Conservation (phyloP, 2,329 filamentous ascomycete species). For the Rhynchosporium agropyri region DNA sequence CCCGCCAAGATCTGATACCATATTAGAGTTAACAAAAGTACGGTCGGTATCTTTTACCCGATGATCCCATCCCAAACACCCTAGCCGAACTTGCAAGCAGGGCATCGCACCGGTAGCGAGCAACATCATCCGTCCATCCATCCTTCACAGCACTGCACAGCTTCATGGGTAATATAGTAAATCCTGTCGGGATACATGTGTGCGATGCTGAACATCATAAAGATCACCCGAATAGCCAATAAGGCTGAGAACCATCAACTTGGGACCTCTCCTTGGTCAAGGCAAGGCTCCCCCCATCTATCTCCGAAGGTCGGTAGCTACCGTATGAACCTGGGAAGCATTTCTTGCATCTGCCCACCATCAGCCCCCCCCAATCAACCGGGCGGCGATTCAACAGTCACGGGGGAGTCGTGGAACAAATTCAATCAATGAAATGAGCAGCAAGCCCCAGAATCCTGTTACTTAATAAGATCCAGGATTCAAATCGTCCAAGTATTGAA, state of each 20-base stretch:
- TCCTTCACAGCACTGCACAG: not conserved
- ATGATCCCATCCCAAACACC: conserved; percentile 1
- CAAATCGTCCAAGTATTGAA: conserved; percentile 1
- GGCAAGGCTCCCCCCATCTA: not conserved
- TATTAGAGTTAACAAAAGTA: conserved; percentile 6
- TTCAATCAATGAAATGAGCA: too few species aligned
- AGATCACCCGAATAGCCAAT: conserved; percentile 23
- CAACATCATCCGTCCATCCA: too few species aligned
- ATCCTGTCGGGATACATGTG: not conserved
- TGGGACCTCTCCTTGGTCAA: conserved; percentile 28
- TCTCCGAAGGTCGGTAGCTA: too few species aligned
- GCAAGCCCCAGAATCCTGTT: too few species aligned
- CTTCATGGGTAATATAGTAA: too few species aligned
- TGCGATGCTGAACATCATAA: not conserved
- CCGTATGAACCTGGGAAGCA: conserved; percentile 1
- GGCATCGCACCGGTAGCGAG: too few species aligned
- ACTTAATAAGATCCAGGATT: too few species aligned
- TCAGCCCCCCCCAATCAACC: conserved; percentile 1
- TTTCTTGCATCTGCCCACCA: conserved; percentile 6
- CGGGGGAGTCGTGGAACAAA: too few species aligned
- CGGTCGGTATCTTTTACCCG: not conserved
- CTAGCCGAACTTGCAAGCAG: too few species aligned
- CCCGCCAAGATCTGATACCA: conserved; percentile 11
- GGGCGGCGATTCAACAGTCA: not conserved
- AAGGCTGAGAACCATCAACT: conserved; percentile 29